These are phyloP conservation scores for Paspalum vaginatum DNA, from an alignment of 176 grass and related monocot species.

Conservation along the genomic window DNA sequence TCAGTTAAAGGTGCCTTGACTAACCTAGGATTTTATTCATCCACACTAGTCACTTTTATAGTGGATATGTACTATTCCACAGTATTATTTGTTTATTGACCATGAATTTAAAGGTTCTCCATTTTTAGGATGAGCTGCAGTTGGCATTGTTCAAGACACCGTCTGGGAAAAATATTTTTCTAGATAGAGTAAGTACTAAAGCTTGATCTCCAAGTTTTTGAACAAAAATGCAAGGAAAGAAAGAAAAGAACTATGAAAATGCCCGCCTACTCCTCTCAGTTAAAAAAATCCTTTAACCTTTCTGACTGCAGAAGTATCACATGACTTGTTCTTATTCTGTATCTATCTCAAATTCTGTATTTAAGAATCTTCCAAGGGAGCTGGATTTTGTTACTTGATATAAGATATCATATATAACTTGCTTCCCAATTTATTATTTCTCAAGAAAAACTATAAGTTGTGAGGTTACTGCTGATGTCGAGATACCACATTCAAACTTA, in stretches of 20 bases:
- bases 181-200: slow-evolving; percentile 47
- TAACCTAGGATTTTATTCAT: background rate
- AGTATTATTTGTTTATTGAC: background rate
- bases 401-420: background rate
- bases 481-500: background rate
- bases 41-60: background rate
- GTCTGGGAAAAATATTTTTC: slow-evolving; percentile 45
- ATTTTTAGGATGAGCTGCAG: slow-evolving; percentile 51
- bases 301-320: slow-evolving; percentile 9
- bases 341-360: slow-evolving; percentile 26
- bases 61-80: background rate
- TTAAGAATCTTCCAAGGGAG: background rate
- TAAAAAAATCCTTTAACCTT: background rate
- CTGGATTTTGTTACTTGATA: background rate
- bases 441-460: background rate
- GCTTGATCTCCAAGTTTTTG: background rate
- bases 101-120: background rate
- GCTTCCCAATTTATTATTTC: background rate
- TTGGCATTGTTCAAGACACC: slow-evolving; percentile 49
- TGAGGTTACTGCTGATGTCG: background rate
- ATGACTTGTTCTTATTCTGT: background rate
- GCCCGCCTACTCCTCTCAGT: background rate
- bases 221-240: background rate
- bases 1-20: background rate
- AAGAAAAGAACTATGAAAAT: background rate